Conservation (phyloP, 2,329 filamentous ascomycete genomes). For the Fusarium sp. region DNA sequence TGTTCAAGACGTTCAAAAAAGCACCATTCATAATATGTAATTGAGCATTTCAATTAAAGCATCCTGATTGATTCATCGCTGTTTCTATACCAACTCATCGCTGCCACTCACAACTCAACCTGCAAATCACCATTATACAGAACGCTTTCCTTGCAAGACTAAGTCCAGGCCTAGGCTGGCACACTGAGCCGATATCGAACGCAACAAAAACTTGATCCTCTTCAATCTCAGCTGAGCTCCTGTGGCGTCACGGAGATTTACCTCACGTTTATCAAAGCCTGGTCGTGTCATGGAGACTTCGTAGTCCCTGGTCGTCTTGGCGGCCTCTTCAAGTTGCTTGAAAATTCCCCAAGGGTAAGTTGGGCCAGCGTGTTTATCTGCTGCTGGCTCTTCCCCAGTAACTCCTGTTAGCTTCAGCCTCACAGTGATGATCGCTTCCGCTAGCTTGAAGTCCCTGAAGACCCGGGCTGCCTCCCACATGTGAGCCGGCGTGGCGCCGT, state of each 20-base stretch:
- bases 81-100: background rate
- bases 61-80: background rate
- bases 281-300: background rate
- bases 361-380: background rate
- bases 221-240: background rate
- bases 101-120: background rate
- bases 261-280: background rate
- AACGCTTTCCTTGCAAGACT: background rate
- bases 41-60: constrained; percentile 4
- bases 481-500: background rate
- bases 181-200: background rate
- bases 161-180: background rate
- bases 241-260: background rate
- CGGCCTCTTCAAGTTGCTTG: background rate
- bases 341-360: background rate
- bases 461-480: background rate
- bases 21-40: constrained; percentile 12
- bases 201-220: background rate
- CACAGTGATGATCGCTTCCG: no score
- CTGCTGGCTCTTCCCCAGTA: background rate
- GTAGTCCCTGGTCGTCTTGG: background rate
- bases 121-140: background rate
- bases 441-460: background rate
- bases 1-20: background rate
- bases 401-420: background rate